Conservation (phyloP, 164 flowering plant species). For the Houttuynia cordata region DNA sequence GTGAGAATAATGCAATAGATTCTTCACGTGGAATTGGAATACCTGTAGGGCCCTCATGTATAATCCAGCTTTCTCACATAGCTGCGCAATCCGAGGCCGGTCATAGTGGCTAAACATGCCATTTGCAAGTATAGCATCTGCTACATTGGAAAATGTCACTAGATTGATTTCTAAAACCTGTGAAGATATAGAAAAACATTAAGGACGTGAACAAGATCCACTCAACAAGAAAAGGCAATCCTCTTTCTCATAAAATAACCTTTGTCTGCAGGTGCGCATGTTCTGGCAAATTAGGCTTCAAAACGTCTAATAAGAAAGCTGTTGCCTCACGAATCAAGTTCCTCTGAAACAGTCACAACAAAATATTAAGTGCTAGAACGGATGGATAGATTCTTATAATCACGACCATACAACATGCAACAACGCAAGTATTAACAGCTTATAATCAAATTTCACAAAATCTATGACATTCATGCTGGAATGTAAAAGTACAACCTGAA, state of each 20-base stretch:
- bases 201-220: background rate
- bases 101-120: constrained; percentile 99
- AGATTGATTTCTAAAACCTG: constrained; percentile 97
- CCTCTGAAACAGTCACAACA: constrained; percentile 32
- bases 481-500: constrained; percentile 51
- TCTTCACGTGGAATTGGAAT: background rate
- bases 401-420: too few species aligned
- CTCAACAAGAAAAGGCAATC: background rate
- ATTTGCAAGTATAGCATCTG: constrained; percentile 97
- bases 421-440: too few species aligned
- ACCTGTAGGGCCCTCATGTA: constrained; percentile 88
- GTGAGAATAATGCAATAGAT: background rate
- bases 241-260: constrained; percentile 16
- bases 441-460: too few species aligned
- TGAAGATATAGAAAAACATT: constrained; percentile 1
- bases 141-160: constrained; percentile 96
- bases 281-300: constrained; percentile 76
- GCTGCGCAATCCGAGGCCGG: constrained; percentile 95
- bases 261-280: constrained; percentile 70
- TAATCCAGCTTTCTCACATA: constrained; percentile 97
- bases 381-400: too few species aligned
- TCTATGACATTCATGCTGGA: background rate
- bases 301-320: constrained; percentile 66
- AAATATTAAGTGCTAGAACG: too few species aligned
- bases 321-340: constrained; percentile 86